A percentile compares a stretch with the other conserved stretches of the same genome.
phyloP scores from a whole-genome alignment of 2,329 filamentous ascomycete genomes.

The Didymella exigua region DNA sequence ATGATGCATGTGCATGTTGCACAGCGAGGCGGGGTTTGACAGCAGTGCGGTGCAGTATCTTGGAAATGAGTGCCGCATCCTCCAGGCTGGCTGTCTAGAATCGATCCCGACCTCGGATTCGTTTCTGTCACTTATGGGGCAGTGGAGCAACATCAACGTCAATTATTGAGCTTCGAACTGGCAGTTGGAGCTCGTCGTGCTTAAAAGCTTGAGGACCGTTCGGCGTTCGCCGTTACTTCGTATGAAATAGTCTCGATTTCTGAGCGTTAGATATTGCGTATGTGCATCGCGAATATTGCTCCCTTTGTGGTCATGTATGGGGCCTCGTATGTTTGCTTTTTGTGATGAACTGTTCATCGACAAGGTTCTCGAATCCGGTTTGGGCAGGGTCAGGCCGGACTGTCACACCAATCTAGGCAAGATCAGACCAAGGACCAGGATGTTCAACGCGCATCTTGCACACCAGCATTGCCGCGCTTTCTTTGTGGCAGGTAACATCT shows the following conservation, averaged over 20 bases:
- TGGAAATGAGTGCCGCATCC: neutral
- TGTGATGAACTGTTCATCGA: constrained; percentile 15
- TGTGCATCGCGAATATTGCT: constrained; percentile 1
- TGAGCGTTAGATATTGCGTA: neutral
- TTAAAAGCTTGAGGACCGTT: neutral
- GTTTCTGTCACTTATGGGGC: neutral
- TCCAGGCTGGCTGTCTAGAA: neutral
- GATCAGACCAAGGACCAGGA: constrained; percentile 1
- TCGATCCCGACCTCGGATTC: neutral
- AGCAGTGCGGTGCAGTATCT: neutral
- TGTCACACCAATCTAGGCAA: constrained; percentile 11
- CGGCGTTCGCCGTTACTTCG: too few relatives aligned
- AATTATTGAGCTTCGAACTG: neutral
- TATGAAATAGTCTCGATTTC: neutral
- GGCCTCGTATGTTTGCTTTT: constrained; percentile 16
- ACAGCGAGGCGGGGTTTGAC: neutral
- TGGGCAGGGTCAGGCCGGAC: neutral
- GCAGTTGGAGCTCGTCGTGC: neutral
- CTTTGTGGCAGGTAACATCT: neutral
- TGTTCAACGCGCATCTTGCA: neutral
- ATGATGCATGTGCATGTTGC: constrained; percentile 13
- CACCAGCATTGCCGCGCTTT: neutral
- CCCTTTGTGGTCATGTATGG: constrained; percentile 1
- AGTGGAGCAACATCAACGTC: neutral
- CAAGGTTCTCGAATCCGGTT: neutral